phyloP scores from a whole-genome alignment of 1,284 basidiomycete genomes.

The Volvariella surrecta region DNA sequence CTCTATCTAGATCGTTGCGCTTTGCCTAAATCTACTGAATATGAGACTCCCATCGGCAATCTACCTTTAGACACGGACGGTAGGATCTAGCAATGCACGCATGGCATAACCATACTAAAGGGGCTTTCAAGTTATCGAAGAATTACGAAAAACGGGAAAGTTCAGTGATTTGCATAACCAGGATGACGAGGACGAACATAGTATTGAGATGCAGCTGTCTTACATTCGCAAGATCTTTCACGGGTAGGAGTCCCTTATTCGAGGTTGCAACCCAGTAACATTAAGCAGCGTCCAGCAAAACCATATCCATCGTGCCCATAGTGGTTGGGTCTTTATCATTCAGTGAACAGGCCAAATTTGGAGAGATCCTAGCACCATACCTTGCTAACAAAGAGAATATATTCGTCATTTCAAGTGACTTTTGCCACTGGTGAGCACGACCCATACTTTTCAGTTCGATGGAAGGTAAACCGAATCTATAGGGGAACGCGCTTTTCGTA shows the following conservation, averaged over 20 bases:
- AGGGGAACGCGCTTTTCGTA: slow-evolving; percentile 91
- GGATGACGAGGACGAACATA: slow-evolving; percentile 93
- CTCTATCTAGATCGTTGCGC: slow-evolving; percentile 85
- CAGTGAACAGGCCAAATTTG: slow-evolving; percentile 53
- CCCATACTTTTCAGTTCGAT: background rate
- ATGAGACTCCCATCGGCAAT: slow-evolving; percentile 83
- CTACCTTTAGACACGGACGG: slow-evolving; percentile 75
- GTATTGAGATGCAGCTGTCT: slow-evolving; percentile 96
- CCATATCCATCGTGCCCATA: slow-evolving; percentile 84
- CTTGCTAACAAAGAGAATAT: slow-evolving; percentile 72
- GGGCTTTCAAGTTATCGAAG: slow-evolving; percentile 32
- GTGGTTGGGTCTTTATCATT: slow-evolving; percentile 80
- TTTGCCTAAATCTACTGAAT: slow-evolving; percentile 66
- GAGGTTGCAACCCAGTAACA: background rate
- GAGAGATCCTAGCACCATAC: slow-evolving; percentile 72
- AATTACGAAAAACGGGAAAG: slow-evolving; percentile 59
- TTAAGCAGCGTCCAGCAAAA: slow-evolving; percentile 32
- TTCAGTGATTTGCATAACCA: slow-evolving; percentile 64
- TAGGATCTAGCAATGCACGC: slow-evolving; percentile 41
- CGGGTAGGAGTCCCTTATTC: slow-evolving; percentile 38
- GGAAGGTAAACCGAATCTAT: background rate
- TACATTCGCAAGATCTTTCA: slow-evolving; percentile 87
- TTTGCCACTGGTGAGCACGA: slow-evolving; percentile 85
- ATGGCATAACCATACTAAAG: slow-evolving; percentile 3
- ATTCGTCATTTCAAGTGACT: slow-evolving; percentile 91